Evolutionary conservation across 179 eudicot species (phyloP), one percentile per base, ranked within the genome.

Genomic region (Patellifolia procumbens): DNA sequence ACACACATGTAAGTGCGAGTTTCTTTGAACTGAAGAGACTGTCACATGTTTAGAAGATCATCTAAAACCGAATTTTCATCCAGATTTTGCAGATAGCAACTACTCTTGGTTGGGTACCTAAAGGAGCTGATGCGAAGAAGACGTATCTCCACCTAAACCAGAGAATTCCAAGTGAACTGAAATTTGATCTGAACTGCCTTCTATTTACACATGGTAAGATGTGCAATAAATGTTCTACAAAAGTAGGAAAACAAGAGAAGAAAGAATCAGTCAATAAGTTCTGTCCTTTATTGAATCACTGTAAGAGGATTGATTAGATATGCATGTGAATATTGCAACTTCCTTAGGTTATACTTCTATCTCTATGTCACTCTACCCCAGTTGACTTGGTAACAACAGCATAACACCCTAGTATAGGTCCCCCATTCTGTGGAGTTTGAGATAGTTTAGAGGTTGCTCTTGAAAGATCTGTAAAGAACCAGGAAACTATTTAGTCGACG

Each of bases 61-160:
- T 34, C 60, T 84, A 63, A 78, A 65, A 48, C 29, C 79, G 62
- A 59, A 73, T 39, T 46, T 69, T 32, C 75, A 39, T 86, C 72
- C 90, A 92, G 97, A 74, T 92, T 68, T 85, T 89, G 81, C 97
- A 91, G 86, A 92, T 92, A 46, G 89, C 96, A 1, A 92, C 90
- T 78, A 84, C 90, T 26, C 77, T 89, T 73, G 87, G 89, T 39
- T 91, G 96, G 97, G 87, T 92, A 58, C 97, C 96, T 26, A 83
- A 76, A 68, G 84, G n/a, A 56, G 97, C 96, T 64, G 94, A 92
- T 78, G 87, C 81, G 7, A 88, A 91, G 81, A 91, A 85, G 86
- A 86, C 97, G 22, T 92, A 92, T 74, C 72, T 88, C 81, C 97
- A 91, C 81, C 92, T 92, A 59, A 92, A 92, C 80, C 81, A 6